Evolutionary conservation across 164 flowering plant species (phyloP).

Genomic region (Akebia trifoliata): DNA sequence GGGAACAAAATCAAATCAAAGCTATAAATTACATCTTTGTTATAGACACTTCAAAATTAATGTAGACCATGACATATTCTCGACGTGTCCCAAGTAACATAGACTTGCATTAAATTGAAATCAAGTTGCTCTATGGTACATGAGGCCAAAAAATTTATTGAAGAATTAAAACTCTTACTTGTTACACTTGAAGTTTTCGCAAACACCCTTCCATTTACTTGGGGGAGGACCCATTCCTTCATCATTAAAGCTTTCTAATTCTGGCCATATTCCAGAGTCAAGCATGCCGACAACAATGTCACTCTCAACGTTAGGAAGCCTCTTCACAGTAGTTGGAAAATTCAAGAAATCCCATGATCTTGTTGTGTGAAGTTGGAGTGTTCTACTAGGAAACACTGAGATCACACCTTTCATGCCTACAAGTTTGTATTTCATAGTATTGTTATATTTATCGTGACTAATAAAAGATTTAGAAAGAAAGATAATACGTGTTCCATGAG

Average conservation of each 20-base stretch:
- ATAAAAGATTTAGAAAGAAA: neutral
- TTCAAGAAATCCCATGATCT: constrained; percentile 51
- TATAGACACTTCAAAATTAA: neutral
- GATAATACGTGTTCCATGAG: no score
- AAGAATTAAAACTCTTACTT: constrained; percentile 42
- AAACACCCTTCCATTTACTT: constrained; percentile 48
- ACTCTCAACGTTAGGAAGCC: constrained; percentile 24
- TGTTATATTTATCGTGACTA: no score
- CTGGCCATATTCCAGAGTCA: constrained; percentile 57
- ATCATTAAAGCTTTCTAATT: constrained; percentile 47
- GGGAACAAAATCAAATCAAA: neutral
- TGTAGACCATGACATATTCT: neutral
- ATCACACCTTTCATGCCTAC: neutral
- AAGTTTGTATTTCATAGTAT: neutral
- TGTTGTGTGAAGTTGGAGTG: constrained; percentile 32
- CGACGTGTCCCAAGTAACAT: neutral
- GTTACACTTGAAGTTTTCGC: constrained; percentile 59
- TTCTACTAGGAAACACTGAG: constrained; percentile 10
- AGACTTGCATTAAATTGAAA: neutral
- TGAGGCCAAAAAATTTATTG: no score
- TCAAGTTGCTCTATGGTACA: neutral
- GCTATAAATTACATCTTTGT: neutral
- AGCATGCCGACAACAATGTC: constrained; percentile 40
- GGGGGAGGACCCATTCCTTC: constrained; percentile 48
- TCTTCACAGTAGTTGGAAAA: constrained; percentile 18